Evolutionary conservation across 257 asterid species (phyloP), one percentile per base, ranked within the genome.

Genomic region (Solanum clarkiae): DNA sequence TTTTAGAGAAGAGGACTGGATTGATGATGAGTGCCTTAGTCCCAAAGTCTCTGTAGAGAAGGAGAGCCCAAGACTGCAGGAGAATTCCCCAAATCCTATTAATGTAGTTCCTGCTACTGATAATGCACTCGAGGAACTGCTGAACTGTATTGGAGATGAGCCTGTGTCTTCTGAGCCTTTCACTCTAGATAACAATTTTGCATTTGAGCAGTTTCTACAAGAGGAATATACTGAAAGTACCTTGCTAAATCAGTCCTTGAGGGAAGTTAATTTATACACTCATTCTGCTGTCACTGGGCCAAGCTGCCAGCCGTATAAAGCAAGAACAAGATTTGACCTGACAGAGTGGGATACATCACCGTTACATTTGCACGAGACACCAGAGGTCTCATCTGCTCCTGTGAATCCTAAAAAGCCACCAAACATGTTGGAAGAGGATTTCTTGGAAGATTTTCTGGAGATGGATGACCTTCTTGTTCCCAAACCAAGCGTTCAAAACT

Each of bases 1-100:
- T 1, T 97, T 97, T 83, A 91, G 88, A 87, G 99, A 97, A 86
- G 99, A 97, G 88, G 98, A 97, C 22, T 97, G 98, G 98, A 90
- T 55, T 70, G 92, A 91, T 62, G 97, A 91, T 82, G 95, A 86
- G 42, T 24, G 32, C 45, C 82, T 16, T 26, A 89, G 88, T 54
- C 86, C 84, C 47, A 85, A 86, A 68, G 83, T 80, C 68, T 57
- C 72, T 55, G 55, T 81, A 51, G 91, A 87, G 56, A 77, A 10
- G 56, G 91, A 87, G 84, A 90, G 8, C 22, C 14, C 24, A 13
- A 68, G 7, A 60, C 91, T 84, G 47, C 77, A 36, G 53, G 91
- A 86, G 87, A 90, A 44, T 74, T 79, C 80, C 15, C 81, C 68
- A 20, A 85, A 85, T 66, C 81, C 62, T 32, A 80, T 82, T 72